Evolutionary conservation across 768 basidiomycete genomes (phyloP).

Genomic region (Chlorophyllum brunneum): DNA sequence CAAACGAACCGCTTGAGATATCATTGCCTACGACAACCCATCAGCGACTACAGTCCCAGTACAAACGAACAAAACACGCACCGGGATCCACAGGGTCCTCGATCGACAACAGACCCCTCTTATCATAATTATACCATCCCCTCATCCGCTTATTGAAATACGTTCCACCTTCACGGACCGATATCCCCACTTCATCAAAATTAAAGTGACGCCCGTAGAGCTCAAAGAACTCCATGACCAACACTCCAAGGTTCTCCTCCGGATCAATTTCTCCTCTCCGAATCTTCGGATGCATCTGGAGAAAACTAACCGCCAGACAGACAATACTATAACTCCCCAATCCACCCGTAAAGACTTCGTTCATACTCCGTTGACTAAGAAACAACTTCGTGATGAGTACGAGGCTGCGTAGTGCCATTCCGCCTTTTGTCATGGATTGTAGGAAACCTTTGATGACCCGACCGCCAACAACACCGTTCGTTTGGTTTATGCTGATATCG

Average conservation of each 20-base stretch:
- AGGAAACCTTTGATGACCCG: constrained; percentile 80
- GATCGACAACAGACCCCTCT: constrained; percentile 65
- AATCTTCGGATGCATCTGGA: constrained; percentile 97
- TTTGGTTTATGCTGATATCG: constrained; percentile 92
- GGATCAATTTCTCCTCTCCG: constrained; percentile 85
- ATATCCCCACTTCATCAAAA: constrained; percentile 87
- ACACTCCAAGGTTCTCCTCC: constrained; percentile 84
- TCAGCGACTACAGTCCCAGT: no score
- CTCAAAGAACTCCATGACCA: constrained; percentile 97
- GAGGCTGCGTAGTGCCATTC: constrained; percentile 70
- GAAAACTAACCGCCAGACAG: constrained; percentile 87
- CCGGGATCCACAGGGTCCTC: constrained; percentile 92
- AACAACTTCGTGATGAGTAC: constrained; percentile 91
- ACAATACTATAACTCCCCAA: constrained; percentile 94
- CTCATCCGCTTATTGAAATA: constrained; percentile 82
- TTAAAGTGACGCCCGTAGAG: constrained; percentile 92
- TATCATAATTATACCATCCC: constrained; percentile 73
- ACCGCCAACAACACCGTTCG: constrained; percentile 76
- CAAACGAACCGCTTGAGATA: constrained; percentile 85
- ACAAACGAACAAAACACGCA: constrained; percentile 35
- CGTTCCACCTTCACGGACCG: constrained; percentile 79
- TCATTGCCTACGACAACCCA: constrained; percentile 70
- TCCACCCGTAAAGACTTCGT: constrained; percentile 97
- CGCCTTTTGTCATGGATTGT: constrained; percentile 31
- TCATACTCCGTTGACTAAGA: constrained; percentile 86